phyloP scores from a whole-genome alignment of 73 alveolate species.

The Loxodes magnus region DNA sequence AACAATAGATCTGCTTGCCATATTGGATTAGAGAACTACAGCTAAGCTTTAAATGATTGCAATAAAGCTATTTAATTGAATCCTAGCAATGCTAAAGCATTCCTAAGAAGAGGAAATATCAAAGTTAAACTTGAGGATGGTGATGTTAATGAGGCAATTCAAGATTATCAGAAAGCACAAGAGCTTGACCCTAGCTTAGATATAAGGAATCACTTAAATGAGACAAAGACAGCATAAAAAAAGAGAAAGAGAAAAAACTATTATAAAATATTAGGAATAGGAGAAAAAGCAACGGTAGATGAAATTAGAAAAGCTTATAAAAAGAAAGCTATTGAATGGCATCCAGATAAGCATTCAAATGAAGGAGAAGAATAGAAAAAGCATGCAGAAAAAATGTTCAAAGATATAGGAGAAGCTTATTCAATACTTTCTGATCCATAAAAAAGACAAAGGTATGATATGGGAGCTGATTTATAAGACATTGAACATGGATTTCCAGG shows the following conservation, averaged over 20 bases:
- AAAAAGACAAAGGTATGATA: slow-evolving; percentile 92
- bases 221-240: no score
- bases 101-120: slow-evolving; percentile 81
- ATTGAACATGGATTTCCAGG: no score
- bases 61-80: slow-evolving; percentile 70
- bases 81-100: slow-evolving; percentile 75
- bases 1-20: slow-evolving; percentile 79
- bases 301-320: slow-evolving; percentile 76
- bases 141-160: slow-evolving; percentile 81
- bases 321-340: slow-evolving; percentile 82
- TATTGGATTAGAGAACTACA: slow-evolving; percentile 48
- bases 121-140: slow-evolving; percentile 56
- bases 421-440: slow-evolving; percentile 85
- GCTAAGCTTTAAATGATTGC: slow-evolving; percentile 73
- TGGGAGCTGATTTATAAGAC: no score
- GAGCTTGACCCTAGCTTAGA: slow-evolving; percentile 66
- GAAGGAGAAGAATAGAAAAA: slow-evolving; percentile 50
- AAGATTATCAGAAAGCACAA: slow-evolving; percentile 77
- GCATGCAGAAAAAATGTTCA: slow-evolving; percentile 71
- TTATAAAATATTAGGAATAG: slow-evolving; percentile 81
- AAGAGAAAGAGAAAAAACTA: no score
- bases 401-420: slow-evolving; percentile 92
- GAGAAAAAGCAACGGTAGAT: slow-evolving; percentile 46
- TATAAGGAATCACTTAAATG: no score
- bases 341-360: slow-evolving; percentile 90